Evolutionary conservation across 2,329 filamentous ascomycete genomes (phyloP).

Genomic region (Cadophora gregata): DNA sequence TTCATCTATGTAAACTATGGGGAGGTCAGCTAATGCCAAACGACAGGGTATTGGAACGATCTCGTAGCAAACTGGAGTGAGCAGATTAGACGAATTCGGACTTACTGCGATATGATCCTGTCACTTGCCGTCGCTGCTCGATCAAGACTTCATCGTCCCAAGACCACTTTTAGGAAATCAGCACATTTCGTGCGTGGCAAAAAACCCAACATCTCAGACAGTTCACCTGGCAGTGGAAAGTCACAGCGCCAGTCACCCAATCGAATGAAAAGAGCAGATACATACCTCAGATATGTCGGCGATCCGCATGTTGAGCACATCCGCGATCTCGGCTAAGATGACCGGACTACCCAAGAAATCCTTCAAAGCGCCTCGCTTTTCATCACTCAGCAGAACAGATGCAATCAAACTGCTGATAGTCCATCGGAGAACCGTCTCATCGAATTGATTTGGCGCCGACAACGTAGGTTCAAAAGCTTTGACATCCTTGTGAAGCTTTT

Average conservation of each 20-base stretch:
- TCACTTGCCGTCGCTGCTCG: constrained; percentile 60
- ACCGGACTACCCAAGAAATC: constrained; percentile 56
- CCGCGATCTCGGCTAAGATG: constrained; percentile 59
- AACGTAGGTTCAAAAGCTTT: constrained; percentile 45
- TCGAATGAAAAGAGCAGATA: neutral
- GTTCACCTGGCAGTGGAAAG: neutral
- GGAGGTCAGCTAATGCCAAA: neutral
- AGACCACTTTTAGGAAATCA: constrained; percentile 49
- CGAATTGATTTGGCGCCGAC: constrained; percentile 46
- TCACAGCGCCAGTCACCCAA: neutral
- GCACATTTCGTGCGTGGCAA: neutral
- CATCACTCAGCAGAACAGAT: constrained; percentile 56
- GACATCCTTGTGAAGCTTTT: constrained; percentile 49
- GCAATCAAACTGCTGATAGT: constrained; percentile 56
- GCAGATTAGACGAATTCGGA: too few species aligned
- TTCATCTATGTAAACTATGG: constrained; percentile 61
- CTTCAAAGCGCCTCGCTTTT: constrained; percentile 56
- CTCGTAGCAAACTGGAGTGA: too few species aligned
- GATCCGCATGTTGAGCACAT: constrained; percentile 63
- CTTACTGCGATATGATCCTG: constrained; percentile 58
- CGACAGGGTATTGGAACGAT: neutral
- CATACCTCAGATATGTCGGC: constrained; percentile 48
- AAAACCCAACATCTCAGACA: neutral
- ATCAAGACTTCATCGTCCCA: constrained; percentile 56
- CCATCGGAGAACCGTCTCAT: constrained; percentile 48